Evolutionary conservation across 2,329 filamentous ascomycete species (phyloP), one percentile per base, ranked within the genome.

Genomic region (Penicillium digitatum): DNA sequence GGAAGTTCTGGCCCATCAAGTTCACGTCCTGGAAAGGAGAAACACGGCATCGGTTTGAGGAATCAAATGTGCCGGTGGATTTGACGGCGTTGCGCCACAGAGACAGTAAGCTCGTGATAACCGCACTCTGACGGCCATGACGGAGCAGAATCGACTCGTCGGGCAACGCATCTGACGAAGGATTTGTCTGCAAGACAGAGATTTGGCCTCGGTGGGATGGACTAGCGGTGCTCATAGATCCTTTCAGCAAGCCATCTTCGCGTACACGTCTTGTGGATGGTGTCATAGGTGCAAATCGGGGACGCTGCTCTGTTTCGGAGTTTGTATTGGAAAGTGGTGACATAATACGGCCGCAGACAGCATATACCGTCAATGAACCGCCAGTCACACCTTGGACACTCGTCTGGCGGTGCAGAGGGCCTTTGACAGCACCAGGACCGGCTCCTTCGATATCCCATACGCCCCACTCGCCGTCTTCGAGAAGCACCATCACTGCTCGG

Each of bases 371-470:
- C 47, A 78, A 57, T 3, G 74, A 73, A 20, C 73, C 74, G 11
- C 73, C 71, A 31, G 71, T 67, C 2, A 76, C 71, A 20, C 72
- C 74, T 38, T 74, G 69, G 3, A 74, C 63, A 46, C 66, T 75
- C 10, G 67, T 61, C 59, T 75, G 72, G 32, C 69, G 69, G 47
- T 70, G 69, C 39, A 75, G 62, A 20, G 73, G 73, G 16, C 72
- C 74, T 55, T 74, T 72, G 5, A 66, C 63, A 34, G 66, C 68
- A 16, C 72, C 73, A 4, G 76, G 76, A 3, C 75, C 75, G 20
- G 74, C 70, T 27, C 72, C 72, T 64, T 79, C 77, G 24, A 78
- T 64, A 68, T 79, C 76, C 77, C 77, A 79, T 12, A 79, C 71
- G 16, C 77, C 77, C 76, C 77, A 79, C 65, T 78, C 74, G 3